Evolutionary conservation across 768 basidiomycete genomes (phyloP), one percentile per base, ranked within the genome.

Genomic region (Boletus barrowsii): DNA sequence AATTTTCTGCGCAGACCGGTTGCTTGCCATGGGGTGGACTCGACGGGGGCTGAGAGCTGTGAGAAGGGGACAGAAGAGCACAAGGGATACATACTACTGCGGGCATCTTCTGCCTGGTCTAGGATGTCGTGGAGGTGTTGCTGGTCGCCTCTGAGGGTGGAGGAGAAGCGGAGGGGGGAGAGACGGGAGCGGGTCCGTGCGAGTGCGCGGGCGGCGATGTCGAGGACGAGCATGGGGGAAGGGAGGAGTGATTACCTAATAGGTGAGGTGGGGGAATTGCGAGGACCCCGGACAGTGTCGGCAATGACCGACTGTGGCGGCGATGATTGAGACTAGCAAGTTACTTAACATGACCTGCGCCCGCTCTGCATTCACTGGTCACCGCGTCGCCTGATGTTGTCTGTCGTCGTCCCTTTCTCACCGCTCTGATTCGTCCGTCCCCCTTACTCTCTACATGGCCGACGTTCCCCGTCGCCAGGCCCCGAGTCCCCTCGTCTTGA

Each of bases 401-500:
- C 17, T 35, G 15, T 39, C 37, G 37, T 18, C 35, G 15, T 36
- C 35, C 35, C 14, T 17, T 29, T 29, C 29, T 35, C 33, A 11
- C 33, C 33, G 33, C 13, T 17, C 7, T 17, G 15, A 39, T 18
- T 50, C 60, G 53, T 18, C 18, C 52, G 45, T 22, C 22, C 15
- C 40, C 48, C 37, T 22, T 29, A 9, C 29, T 29, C 46, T 62
- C 24, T 69, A 63, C 60, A 67, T 66, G 64, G 45, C 59, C 36
- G 75, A 70, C 66, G 68, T 69, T 57, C 72, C 75, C 41, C 81
- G 83, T 62, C 79, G 82, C 50, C 76, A 71, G 67, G 58, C 72
- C 65, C 88, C 90, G n/a, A 87, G 86, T 62, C 89, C 89, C 57
- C 87, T 90, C 68, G 82, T 91, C 43, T 86, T 90, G 68, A 77